A percentile compares a stretch with the other conserved stretches of the same genome.
phyloP scores from a whole-genome alignment of 176 grass and related monocot species.

The Zoysia japonica region DNA sequence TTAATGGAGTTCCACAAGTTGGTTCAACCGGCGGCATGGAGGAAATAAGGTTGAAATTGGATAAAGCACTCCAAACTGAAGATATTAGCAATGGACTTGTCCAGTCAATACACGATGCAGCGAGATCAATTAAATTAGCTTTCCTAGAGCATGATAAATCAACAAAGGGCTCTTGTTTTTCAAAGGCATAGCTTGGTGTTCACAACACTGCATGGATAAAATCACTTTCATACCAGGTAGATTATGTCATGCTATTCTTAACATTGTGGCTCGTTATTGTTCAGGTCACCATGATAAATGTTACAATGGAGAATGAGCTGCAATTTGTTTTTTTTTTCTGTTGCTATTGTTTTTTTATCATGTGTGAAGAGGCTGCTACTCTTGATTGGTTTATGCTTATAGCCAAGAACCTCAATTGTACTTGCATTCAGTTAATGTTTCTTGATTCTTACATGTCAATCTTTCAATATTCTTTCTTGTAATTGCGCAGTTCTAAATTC shows the following conservation, averaged over 20 bases:
- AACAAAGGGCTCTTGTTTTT: slow-evolving; percentile 64
- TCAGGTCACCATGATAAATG: neutral
- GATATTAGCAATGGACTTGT: slow-evolving; percentile 71
- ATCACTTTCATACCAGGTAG: slow-evolving; percentile 84
- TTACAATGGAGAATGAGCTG: neutral
- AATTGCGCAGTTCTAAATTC: slow-evolving; percentile 4
- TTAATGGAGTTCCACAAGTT: slow-evolving; percentile 65
- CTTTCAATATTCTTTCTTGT: slow-evolving; percentile 29
- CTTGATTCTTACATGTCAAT: slow-evolving; percentile 19
- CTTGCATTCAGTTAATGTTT: slow-evolving; percentile 24
- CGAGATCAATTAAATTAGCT: slow-evolving; percentile 82
- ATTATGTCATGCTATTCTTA: neutral
- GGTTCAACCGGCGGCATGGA: slow-evolving; percentile 62
- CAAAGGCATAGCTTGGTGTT: slow-evolving; percentile 78
- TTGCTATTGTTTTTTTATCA: slow-evolving; percentile 2
- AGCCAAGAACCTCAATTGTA: slow-evolving; percentile 18
- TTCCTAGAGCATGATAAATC: slow-evolving; percentile 68
- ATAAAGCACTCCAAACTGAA: slow-evolving; percentile 68
- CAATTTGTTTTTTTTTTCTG: neutral
- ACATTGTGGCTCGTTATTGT: neutral
- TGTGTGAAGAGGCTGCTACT: slow-evolving; percentile 27
- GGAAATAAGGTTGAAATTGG: slow-evolving; percentile 76
- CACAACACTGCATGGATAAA: slow-evolving; percentile 94
- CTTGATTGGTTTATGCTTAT: slow-evolving; percentile 2
- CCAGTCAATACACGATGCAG: slow-evolving; percentile 93